Evolutionary conservation across 2,329 filamentous ascomycete species (phyloP).

Genomic region (Monosporascus sp.): DNA sequence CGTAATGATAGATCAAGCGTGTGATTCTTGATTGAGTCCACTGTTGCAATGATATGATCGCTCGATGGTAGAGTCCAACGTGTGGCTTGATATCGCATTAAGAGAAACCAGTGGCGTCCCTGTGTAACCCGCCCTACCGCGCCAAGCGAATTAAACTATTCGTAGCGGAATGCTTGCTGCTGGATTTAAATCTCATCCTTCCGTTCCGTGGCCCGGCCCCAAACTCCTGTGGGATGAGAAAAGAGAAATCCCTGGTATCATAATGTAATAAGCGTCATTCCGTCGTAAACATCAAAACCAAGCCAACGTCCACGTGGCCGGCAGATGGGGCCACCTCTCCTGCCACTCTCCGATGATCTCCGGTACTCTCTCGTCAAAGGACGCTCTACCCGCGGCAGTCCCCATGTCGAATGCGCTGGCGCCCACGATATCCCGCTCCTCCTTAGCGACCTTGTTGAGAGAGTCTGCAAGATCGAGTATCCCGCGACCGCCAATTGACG

Average conservation of each 20-base stretch:
- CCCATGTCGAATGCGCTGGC: conserved; percentile 64
- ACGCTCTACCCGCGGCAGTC: conserved; percentile 58
- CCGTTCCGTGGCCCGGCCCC: background rate
- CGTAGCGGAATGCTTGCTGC: too few species aligned
- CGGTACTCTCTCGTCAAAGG: conserved; percentile 89
- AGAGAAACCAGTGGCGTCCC: too few species aligned
- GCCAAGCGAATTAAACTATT: too few species aligned
- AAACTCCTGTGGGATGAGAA: conserved; percentile 7
- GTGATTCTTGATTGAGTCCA: too few species aligned
- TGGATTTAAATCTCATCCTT: conserved; percentile 8
- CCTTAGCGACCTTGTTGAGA: conserved; percentile 71
- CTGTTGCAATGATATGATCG: too few species aligned
- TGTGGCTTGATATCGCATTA: too few species aligned
- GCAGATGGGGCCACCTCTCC: conserved; percentile 86
- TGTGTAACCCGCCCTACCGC: too few species aligned
- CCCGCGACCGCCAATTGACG: conserved; percentile 79
- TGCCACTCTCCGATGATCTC: conserved; percentile 92
- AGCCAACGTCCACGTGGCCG: conserved; percentile 87
- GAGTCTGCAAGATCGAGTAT: conserved; percentile 87
- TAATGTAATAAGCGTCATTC: conserved; percentile 8
- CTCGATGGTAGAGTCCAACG: too few species aligned
- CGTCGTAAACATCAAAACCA: conserved; percentile 63
- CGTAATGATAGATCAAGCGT: too few species aligned
- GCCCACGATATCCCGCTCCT: conserved; percentile 67
- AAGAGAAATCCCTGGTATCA: conserved; percentile 6